A percentile compares a stretch with the other conserved stretches of the same genome.
These are phyloP conservation scores for Ophiostoma perfectum DNA, from an alignment of 2,329 filamentous ascomycete species.

Conservation along the genomic window DNA sequence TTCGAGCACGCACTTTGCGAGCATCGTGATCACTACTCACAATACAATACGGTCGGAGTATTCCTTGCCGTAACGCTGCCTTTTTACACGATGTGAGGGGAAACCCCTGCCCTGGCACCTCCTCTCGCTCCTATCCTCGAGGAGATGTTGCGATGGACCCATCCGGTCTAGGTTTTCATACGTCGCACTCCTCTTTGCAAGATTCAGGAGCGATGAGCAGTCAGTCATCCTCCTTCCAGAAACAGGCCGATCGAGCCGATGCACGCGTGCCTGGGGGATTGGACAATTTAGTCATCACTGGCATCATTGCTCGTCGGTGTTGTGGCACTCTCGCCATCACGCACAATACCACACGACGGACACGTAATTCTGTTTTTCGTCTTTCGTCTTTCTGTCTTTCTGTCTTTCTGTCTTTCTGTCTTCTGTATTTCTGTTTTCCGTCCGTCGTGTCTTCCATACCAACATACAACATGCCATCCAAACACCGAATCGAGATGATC, in stretches of 20 bases:
- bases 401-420: too few species aligned
- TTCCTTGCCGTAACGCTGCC: not conserved
- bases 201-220: not conserved
- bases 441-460: too few species aligned
- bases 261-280: not conserved
- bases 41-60: not conserved
- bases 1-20: not conserved
- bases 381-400: too few species aligned
- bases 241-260: not conserved
- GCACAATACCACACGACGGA: not conserved
- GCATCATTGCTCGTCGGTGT: not conserved
- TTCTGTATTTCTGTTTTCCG: too few species aligned
- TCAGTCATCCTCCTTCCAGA: not conserved
- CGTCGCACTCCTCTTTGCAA: not conserved
- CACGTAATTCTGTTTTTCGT: not conserved
- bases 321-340: not conserved
- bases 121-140: not conserved
- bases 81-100: slow-evolving; percentile 12
- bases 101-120: not conserved
- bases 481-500: not conserved
- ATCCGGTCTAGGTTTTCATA: slow-evolving; percentile 5
- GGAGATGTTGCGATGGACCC: not conserved
- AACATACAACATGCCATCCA: not conserved
- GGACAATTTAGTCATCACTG: slow-evolving; percentile 5
- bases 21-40: slow-evolving; percentile 10